A percentile compares a stretch with the other conserved stretches of the same genome.
Evolutionary conservation across 2,329 filamentous ascomycete genomes (phyloP).

Genomic region (Aurifilum marmelostoma): DNA sequence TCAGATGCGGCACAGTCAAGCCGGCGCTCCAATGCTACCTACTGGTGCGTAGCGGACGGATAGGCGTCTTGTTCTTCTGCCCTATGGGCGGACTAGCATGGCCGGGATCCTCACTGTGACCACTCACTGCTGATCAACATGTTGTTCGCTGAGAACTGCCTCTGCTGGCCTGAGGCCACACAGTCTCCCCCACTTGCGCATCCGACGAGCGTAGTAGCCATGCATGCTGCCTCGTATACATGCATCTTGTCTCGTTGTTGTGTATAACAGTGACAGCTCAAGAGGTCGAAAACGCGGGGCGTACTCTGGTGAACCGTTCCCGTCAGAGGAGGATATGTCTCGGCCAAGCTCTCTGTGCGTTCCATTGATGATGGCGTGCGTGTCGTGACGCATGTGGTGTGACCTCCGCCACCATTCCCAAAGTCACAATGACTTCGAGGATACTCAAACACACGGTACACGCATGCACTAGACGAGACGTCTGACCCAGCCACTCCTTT

Average conservation of each 20-base stretch:
- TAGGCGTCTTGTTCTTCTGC: slow-evolving; percentile 14
- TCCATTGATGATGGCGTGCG: background rate
- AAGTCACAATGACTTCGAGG: background rate
- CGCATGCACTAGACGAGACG: background rate
- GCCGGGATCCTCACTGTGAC: background rate
- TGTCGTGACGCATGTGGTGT: background rate
- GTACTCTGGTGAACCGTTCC: background rate
- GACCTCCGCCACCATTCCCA: background rate
- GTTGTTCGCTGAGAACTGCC: background rate
- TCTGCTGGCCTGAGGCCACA: background rate
- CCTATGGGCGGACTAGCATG: slow-evolving; percentile 17
- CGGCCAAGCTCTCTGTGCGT: background rate
- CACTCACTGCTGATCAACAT: background rate
- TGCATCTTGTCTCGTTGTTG: background rate
- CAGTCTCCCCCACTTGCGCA: background rate
- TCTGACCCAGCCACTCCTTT: background rate
- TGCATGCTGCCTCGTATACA: background rate
- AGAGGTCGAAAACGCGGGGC: too few species aligned
- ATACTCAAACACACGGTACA: background rate
- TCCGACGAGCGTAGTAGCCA: background rate
- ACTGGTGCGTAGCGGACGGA: background rate
- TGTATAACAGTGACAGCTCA: background rate
- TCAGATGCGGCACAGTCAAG: slow-evolving; percentile 15
- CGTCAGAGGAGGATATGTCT: background rate
- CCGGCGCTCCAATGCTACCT: slow-evolving; percentile 5